phyloP scores from a whole-genome alignment of 2,329 filamentous ascomycete genomes.

The Lachnellula cervina region DNA sequence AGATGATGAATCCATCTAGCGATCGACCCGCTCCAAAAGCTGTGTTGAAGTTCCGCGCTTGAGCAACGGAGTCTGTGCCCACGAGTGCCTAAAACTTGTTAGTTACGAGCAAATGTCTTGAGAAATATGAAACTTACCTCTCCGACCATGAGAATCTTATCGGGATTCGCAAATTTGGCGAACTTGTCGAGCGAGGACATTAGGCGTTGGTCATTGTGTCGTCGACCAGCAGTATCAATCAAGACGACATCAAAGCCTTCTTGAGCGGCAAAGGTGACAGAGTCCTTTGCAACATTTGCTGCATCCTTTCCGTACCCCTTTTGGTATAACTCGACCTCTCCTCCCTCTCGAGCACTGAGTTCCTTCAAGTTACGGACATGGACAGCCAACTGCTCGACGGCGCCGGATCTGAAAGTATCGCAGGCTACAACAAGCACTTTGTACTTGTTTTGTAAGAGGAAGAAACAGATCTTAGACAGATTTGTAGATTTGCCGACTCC shows the following conservation, averaged over 20 bases:
- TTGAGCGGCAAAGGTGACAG: conserved; percentile 72
- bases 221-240: conserved; percentile 90
- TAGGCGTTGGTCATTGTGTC: conserved; percentile 90
- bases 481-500: conserved; percentile 98
- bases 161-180: conserved; percentile 88
- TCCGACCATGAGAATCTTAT: conserved; percentile 99
- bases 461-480: conserved; percentile 96
- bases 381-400: conserved; percentile 93
- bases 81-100: conserved; percentile 63
- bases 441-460: conserved; percentile 95
- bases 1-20: conserved; percentile 96
- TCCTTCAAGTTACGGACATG: conserved; percentile 93
- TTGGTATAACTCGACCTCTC: conserved; percentile 85
- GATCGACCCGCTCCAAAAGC: conserved; percentile 77
- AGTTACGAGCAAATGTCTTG: background rate
- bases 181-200: conserved; percentile 98
- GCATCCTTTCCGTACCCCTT: conserved; percentile 98
- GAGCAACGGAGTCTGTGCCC: conserved; percentile 89
- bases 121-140: conserved; percentile 21
- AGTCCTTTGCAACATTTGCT: conserved; percentile 89
- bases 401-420: conserved; percentile 94
- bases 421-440: conserved; percentile 89
- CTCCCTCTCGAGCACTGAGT: conserved; percentile 76
- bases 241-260: conserved; percentile 87
- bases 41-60: conserved; percentile 93